These are phyloP conservation scores for Zalerion maritima DNA, from an alignment of 495 filamentous ascomycete species.

Conservation along the genomic window DNA sequence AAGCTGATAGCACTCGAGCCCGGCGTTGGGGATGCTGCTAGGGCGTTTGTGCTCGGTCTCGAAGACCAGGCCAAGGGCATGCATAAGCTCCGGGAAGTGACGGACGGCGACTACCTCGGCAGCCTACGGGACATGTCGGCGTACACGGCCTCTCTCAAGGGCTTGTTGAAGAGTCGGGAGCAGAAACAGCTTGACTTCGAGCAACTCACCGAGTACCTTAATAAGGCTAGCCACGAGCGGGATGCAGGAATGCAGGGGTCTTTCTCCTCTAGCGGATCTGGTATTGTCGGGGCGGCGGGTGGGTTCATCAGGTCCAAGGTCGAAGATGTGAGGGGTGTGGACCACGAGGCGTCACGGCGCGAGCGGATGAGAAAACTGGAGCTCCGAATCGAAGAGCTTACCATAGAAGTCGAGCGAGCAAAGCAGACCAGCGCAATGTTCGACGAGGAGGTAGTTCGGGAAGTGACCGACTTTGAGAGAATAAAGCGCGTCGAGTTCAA, in stretches of 20 bases:
- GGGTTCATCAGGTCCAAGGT: constrained; percentile 92
- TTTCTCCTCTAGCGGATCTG: constrained; percentile 42
- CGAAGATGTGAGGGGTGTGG: constrained; percentile 91
- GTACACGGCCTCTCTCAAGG: constrained; percentile 71
- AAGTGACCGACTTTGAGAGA: constrained; percentile 86
- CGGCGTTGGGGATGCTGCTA: constrained; percentile 64
- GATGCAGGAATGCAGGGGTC: constrained; percentile 56
- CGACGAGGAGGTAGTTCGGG: constrained; percentile 84
- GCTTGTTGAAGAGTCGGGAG: constrained; percentile 82
- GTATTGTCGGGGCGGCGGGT: constrained; percentile 46
- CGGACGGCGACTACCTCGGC: constrained; percentile 88
- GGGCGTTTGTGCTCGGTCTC: constrained; percentile 71
- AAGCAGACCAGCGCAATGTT: constrained; percentile 73
- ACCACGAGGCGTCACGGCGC: constrained; percentile 80
- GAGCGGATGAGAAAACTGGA: constrained; percentile 83
- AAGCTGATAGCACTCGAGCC: constrained; percentile 83
- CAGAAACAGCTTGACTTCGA: constrained; percentile 98
- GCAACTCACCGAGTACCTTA: constrained; percentile 86
- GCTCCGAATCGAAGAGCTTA: constrained; percentile 78
- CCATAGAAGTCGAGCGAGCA: constrained; percentile 72
- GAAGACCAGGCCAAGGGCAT: constrained; percentile 67
- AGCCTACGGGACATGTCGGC: constrained; percentile 85
- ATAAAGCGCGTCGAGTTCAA: constrained; percentile 92
- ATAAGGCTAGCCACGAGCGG: constrained; percentile 75
- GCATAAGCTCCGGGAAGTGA: constrained; percentile 69